Base-by-base conservation (phyloP, 73 alveolate species). In the Stentor coeruleus region DNA sequence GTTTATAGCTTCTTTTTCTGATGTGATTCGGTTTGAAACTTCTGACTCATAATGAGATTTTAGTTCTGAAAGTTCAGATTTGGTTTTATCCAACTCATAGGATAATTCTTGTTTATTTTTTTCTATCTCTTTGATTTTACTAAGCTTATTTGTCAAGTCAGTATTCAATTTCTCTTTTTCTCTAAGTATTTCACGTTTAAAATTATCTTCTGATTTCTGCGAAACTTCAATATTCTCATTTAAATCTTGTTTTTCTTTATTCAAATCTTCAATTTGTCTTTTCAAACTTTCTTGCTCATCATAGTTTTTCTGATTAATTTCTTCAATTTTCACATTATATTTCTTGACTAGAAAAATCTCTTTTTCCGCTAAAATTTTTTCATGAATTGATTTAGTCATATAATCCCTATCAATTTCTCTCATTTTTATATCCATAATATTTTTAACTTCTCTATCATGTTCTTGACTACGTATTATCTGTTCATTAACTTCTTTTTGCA, bases 321-420 rank as follows among this genome's bases (percentile, higher is more conserved):
- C 37, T 20, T 66, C 79, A 11, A 66, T 20, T 66, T 66, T 66
- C 33, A 26, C 40, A 20, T 20, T 20, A 2, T 2, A 2, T 1
- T 26, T 15, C 37, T 66, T 20, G 0, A 2, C 79, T 2, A 66
- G 2, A 20, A 11, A 28, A 26, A 28, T 66, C 33, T 66, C 79
- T 11, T 66, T 20, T 37, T 20, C 79, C 20, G n/a, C 39, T 20
- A 66, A 11, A 33, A 31, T 20, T 66, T 66, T 31, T 66, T 66
- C 40, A 2, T 66, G 79, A 0, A 31, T 14, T 26, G 37, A 20
- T 66, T 66, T 66, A 28, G 39, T 20, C n/a, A 66, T 66, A 33
- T 28, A 66, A 2, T 66, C 79, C 33, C 79, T 66, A 28, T 66
- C 79, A 33, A 66, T 33, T 33, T 66, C 79, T 66, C n/a, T 20